Evolutionary conservation across 106 monocot genomes (phyloP).

Genomic region (Allium cepa): DNA sequence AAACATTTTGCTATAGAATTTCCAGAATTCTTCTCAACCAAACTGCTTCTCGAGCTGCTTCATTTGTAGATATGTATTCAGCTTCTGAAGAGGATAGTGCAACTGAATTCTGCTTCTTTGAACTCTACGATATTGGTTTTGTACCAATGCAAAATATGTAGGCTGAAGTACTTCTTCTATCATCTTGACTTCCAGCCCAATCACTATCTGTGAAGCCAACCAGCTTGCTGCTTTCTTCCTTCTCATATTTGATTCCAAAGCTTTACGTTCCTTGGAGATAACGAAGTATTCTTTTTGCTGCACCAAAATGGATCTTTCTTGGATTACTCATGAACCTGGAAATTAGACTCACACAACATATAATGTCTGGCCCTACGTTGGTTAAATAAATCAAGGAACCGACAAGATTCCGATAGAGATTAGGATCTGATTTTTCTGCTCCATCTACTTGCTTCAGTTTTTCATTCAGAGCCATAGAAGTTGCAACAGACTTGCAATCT

Average conservation of each 20-base stretch:
- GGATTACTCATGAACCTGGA: slow-evolving; percentile 4
- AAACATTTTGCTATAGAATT: not conserved
- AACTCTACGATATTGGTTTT: not conserved
- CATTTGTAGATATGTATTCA: not conserved
- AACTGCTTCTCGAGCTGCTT: slow-evolving; percentile 1
- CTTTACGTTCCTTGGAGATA: slow-evolving; percentile 2
- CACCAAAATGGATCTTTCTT: not conserved
- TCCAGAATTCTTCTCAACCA: not conserved
- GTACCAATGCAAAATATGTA: not conserved
- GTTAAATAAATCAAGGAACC: not conserved
- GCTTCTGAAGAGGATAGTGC: slow-evolving; percentile 8
- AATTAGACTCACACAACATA: not conserved
- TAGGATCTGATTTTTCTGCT: not conserved
- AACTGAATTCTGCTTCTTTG: slow-evolving; percentile 3
- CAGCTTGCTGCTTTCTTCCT: not conserved
- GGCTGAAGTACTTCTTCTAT: slow-evolving; percentile 5
- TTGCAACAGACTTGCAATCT: not conserved
- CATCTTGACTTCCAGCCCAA: slow-evolving; percentile 7
- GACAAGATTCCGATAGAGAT: not conserved
- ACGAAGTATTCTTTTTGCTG: not conserved
- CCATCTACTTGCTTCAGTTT: not conserved
- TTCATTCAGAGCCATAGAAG: not conserved
- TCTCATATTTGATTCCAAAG: not conserved
- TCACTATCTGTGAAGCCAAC: slow-evolving; percentile 2
- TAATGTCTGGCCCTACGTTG: not conserved